Evolutionary conservation across 106 monocot genomes (phyloP), one percentile per base, ranked within the genome.

Genomic region (Dioscorea alata): DNA sequence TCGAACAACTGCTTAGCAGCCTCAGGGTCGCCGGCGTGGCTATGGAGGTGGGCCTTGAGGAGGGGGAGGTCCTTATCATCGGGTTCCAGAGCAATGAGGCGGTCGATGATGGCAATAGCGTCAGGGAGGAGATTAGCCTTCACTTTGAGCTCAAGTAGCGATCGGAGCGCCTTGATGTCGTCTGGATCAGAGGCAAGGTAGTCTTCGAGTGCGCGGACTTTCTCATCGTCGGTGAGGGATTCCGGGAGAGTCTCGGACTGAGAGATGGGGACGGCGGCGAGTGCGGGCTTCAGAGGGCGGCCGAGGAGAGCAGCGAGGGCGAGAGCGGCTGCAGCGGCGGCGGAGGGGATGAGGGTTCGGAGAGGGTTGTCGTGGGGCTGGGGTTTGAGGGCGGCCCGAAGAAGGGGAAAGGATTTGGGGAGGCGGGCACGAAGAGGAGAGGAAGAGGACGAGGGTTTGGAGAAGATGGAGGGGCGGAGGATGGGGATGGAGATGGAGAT

Each of bases 21-120:
- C 18, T 74, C 83, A 1, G 63, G 34, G 18, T 85, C 77, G 10
- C 90, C 90, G 4, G 17, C 73, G 69, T 85, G 79, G 69, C 48
- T 79, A 66, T 83, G 80, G 35, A 94, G 80, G 67, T 85, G 90
- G 34, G 82, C 74, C 63, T 80, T 87, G 22, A 94, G 72, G 31
- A 90, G 64, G 16, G 56, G 80, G 48, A 90, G 73, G 57, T 94
- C 94, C 25, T 52, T 70, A 4, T 90, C 82, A 10, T 20, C 68
- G 17, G 90, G 87, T 12, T 90, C 75, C 31, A 88, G 75, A 22
- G 4, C 19, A 32, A 90, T 77, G 24, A 94, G 77, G 4, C 75
- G 80, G 56, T 94, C 90, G 24, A 81, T 70, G 59, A 81, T 71
- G 7, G 33, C 72, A 12, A 87, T 76, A 8, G 87, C 84, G 4